These are phyloP conservation scores for Lentithecium fluviatile DNA, from an alignment of 495 filamentous ascomycete genomes.

Conservation along the genomic window DNA sequence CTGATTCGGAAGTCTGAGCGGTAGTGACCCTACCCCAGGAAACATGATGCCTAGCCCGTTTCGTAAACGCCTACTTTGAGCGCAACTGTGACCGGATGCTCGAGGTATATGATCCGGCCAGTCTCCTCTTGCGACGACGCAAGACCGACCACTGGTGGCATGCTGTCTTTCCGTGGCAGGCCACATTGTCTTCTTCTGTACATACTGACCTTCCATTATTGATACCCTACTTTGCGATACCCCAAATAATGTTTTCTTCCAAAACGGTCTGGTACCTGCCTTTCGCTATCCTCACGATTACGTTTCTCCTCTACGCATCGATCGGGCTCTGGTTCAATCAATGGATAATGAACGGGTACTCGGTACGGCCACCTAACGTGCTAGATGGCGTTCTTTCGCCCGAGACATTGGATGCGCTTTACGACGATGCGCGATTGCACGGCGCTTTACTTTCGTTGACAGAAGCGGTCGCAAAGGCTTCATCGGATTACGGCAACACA, in stretches of 20 bases:
- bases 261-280: slow-evolving; percentile 15
- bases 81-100: no score
- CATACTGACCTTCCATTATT: not conserved
- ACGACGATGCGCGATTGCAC: slow-evolving; percentile 8
- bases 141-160: no score
- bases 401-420: slow-evolving; percentile 12
- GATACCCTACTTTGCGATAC: slow-evolving; percentile 7
- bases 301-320: not conserved
- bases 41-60: slow-evolving; percentile 20
- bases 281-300: slow-evolving; percentile 1
- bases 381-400: slow-evolving; percentile 8
- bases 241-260: slow-evolving; percentile 19
- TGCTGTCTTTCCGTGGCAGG: slow-evolving; percentile 9
- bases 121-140: not conserved
- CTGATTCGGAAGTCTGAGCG: no score
- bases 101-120: not conserved
- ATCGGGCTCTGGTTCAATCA: slow-evolving; percentile 4
- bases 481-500: not conserved
- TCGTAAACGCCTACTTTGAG: not conserved
- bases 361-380: not conserved
- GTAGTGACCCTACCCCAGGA: slow-evolving; percentile 20
- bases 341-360: not conserved
- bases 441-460: slow-evolving; percentile 4
- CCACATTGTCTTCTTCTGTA: slow-evolving; percentile 9
- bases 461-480: slow-evolving; percentile 3